Base-by-base conservation (phyloP, 2,329 filamentous ascomycete genomes). In the Paracorniculantispora psalliotae region DNA sequence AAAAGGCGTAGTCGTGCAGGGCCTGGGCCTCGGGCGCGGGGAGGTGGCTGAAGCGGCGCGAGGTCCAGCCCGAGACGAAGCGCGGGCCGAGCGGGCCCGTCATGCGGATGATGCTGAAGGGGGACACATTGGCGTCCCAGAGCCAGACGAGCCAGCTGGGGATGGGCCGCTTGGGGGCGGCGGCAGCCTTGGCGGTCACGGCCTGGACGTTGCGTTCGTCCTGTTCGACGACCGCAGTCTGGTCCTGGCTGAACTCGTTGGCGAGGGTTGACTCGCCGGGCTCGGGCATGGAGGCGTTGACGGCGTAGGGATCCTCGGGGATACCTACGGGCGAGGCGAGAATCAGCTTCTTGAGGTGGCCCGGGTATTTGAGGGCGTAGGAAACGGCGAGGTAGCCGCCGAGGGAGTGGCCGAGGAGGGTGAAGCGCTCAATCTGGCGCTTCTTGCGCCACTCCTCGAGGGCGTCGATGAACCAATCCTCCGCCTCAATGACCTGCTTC, bases 71-170 rank as follows among this genome's bases (percentile, higher is more conserved):
- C 0, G 92, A 97, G 1, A 97, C 91, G 37, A 99, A 85, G 25
- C 92, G 86, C 3, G 94, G 94, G 0, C 94, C 94, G 0, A 99
- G 78, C 0, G 94, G 94, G 0, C 94, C 94, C 1, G 91, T 82
- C 79, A 92, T 88, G 61, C 94, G 89, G 15, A 99, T 85, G 51
- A 99, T 79, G 64, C 88, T 93, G 73, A 99, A 99, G 7, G 94
- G 94, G 0, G 92, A 97, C 63, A 97, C 85, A 70, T 99, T 99
- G 65, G 92, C 90, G 65, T 99, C 94, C 94, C 94, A 99, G 4
- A 99, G 84, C 76, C 92, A 97, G 59, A 87, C 86, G 21, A 97
- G 79, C 92, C 93, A 97, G 72, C 88, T 86, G 0, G 92, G 91
- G 2, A 94, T 73, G 2, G 86, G 88, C 15, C 83, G 75, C 64